Conservation (phyloP, 2,329 filamentous ascomycete species). For the Colletotrichum salicis region DNA sequence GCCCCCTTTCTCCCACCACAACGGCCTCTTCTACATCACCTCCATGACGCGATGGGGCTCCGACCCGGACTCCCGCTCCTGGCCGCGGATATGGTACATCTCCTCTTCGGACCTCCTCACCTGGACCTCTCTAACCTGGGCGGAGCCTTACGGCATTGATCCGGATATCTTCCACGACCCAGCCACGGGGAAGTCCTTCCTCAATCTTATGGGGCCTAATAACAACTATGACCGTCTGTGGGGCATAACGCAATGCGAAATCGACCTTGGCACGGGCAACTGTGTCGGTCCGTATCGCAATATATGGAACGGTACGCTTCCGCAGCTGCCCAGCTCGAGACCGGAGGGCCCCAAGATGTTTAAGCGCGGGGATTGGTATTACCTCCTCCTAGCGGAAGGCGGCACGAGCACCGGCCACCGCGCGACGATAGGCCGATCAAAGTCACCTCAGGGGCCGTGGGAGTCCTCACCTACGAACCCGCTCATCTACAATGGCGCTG, state of each 20-base stretch:
- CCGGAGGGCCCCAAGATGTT: slow-evolving; percentile 38
- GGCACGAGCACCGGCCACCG: slow-evolving; percentile 51
- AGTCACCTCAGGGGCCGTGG: slow-evolving; percentile 52
- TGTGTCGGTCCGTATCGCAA: slow-evolving; percentile 37
- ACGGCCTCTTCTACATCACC: slow-evolving; percentile 42
- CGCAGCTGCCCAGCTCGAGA: slow-evolving; percentile 28
- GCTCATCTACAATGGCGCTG: slow-evolving; percentile 39
- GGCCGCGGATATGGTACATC: slow-evolving; percentile 43
- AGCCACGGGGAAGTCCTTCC: slow-evolving; percentile 33
- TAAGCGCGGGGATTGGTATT: slow-evolving; percentile 22
- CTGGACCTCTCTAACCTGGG: slow-evolving; percentile 31
- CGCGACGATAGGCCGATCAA: slow-evolving; percentile 51
- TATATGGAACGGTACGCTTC: slow-evolving; percentile 40
- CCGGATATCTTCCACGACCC: slow-evolving; percentile 35
- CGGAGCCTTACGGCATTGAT: slow-evolving; percentile 31
- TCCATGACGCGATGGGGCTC: slow-evolving; percentile 48
- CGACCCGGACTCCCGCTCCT: slow-evolving; percentile 50
- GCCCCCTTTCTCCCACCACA: slow-evolving; percentile 40
- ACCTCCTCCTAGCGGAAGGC: slow-evolving; percentile 14
- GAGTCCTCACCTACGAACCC: slow-evolving; percentile 52
- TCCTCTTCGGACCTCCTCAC: slow-evolving; percentile 40
- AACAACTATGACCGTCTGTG: slow-evolving; percentile 40
- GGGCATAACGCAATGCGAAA: slow-evolving; percentile 40
- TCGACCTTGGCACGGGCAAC: slow-evolving; percentile 35
- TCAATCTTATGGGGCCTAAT: slow-evolving; percentile 39